Evolutionary conservation across 2,329 filamentous ascomycete species (phyloP).

Genomic region (Pseudogymnoascus sp.): DNA sequence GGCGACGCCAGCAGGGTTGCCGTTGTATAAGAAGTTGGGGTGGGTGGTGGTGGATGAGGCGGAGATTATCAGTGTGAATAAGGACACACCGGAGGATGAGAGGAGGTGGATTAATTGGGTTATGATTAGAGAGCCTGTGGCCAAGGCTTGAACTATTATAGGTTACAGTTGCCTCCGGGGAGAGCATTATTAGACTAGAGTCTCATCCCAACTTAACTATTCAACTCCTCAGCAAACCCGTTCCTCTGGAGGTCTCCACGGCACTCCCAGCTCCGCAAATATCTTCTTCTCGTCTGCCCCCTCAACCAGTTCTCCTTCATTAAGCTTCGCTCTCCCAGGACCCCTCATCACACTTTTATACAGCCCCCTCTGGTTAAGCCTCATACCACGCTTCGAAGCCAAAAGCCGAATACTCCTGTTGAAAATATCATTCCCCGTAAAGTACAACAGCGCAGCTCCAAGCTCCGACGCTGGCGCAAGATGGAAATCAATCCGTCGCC

Average conservation of each 20-base stretch:
- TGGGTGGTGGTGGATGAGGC: conserved; percentile 32
- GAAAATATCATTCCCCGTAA: conserved; percentile 92
- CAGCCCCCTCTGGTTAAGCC: conserved; percentile 76
- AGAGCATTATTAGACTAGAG: conserved; percentile 2
- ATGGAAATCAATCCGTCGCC: conserved; percentile 79
- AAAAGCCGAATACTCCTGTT: conserved; percentile 78
- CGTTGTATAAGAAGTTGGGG: conserved; percentile 34
- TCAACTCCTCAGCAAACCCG: conserved; percentile 54
- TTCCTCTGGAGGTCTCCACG: conserved; percentile 72
- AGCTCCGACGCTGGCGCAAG: conserved; percentile 73
- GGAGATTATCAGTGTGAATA: conserved; percentile 11
- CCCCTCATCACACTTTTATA: conserved; percentile 64
- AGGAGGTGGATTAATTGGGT: conserved; percentile 17
- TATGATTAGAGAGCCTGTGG: conserved; percentile 26
- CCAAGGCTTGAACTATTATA: not conserved
- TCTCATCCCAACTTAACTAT: not conserved
- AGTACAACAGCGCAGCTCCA: conserved; percentile 86
- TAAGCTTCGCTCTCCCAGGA: conserved; percentile 50
- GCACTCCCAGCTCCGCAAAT: conserved; percentile 74
- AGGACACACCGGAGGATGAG: conserved; percentile 24
- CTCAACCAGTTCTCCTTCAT: conserved; percentile 65
- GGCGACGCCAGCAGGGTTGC: conserved; percentile 31
- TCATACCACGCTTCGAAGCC: conserved; percentile 73
- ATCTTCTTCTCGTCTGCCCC: conserved; percentile 69
- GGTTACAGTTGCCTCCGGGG: not conserved